Percentiles rank a stretch among this genome's conserved stretches.
These are phyloP conservation scores for Herpetospermum pedunculosum DNA, from an alignment of 306 rosid species.

Conservation along the genomic window DNA sequence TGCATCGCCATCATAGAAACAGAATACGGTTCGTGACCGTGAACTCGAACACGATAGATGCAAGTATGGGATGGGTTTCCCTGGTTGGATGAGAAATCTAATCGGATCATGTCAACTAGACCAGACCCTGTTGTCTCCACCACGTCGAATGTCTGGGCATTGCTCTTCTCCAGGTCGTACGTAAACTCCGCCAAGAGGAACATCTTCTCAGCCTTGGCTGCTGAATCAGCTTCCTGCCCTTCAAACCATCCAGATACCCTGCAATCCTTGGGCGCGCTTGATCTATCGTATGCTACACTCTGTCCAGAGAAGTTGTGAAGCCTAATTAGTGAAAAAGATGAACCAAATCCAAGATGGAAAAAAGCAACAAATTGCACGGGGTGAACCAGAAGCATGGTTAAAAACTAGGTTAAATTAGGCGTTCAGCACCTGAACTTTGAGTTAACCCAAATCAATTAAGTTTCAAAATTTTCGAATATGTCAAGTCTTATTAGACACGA, in stretches of 20 bases:
- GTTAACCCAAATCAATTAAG: no score
- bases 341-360: neutral
- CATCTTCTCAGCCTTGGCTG: slow-evolving; percentile 31
- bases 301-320: slow-evolving; percentile 18
- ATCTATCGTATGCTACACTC: slow-evolving; percentile 85
- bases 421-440: no score
- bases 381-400: neutral
- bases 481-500: no score
- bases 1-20: slow-evolving; percentile 52
- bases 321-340: neutral
- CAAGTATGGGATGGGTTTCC: slow-evolving; percentile 88
- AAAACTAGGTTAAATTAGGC: no score
- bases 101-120: slow-evolving; percentile 54
- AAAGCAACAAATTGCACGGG: neutral
- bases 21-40: slow-evolving; percentile 57
- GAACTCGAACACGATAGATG: slow-evolving; percentile 87
- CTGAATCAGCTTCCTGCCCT: slow-evolving; percentile 23
- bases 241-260: slow-evolving; percentile 84
- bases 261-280: slow-evolving; percentile 86
- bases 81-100: slow-evolving; percentile 78
- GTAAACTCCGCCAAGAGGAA: slow-evolving; percentile 45
- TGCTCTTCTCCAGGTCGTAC: slow-evolving; percentile 85
- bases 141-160: slow-evolving; percentile 75
- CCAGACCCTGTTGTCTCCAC: slow-evolving; percentile 28
- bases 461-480: no score